Percentiles rank a stretch among this genome's conserved stretches.
Evolutionary conservation across 306 rosid genomes (phyloP).

Genomic region (cucumber (Cucumis sativus)): Cucumber_9930_V3 NC_026657.2:37898501-37899000

Average conservation of each 20-base stretch:
- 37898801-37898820: slow-evolving; percentile 11
- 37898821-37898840: slow-evolving; percentile 36
- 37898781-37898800: not conserved
- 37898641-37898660: slow-evolving; percentile 20
- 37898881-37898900: slow-evolving; percentile 41
- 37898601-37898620: slow-evolving; percentile 62
- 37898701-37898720: not conserved
- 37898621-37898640: slow-evolving; percentile 50
- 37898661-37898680: not conserved
- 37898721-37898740: not conserved
- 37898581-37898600: slow-evolving; percentile 20
- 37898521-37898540: not conserved
- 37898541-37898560: slow-evolving; percentile 8
- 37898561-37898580: slow-evolving; percentile 19
- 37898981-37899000: slow-evolving; percentile 2
- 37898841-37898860: slow-evolving; percentile 32
- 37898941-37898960: not conserved
- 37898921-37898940: slow-evolving; percentile 3
- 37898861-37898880: slow-evolving; percentile 31
- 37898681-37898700: not conserved
- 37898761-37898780: not conserved
- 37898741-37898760: not conserved
- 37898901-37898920: slow-evolving; percentile 73
- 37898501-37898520: not conserved
- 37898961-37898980: not conserved